Evolutionary conservation across 2,329 filamentous ascomycete species (phyloP), one percentile per base, ranked within the genome.

Genomic region (Fusarium tjaetaba): DNA sequence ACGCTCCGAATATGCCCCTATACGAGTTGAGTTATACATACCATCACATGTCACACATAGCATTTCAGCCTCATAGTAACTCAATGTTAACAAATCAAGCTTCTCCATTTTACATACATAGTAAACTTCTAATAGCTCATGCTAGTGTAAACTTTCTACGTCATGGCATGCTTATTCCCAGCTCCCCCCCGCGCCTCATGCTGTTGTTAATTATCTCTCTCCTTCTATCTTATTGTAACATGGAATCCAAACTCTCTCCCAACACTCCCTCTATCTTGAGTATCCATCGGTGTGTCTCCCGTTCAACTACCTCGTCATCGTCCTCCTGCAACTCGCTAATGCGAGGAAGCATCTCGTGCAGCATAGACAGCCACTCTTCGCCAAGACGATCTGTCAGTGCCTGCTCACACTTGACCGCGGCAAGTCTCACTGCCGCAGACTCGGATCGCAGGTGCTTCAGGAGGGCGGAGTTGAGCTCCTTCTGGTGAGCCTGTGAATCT

Each of bases 311-410:
- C 84, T 98, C 96, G 79, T 98, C 95, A 76, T 98, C 96, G 81
- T 99, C 96, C 80, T 99, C 96, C 84, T 97, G 93, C 79, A 97
- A 82, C 85, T 99, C 96, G 79, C 94, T 97, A 77, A 99, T 97
- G 73, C 96, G 94, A 26, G 97, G 96, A 81, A 99, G 84, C 93
- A 98, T 98, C 88, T 99, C 96, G 0, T 96, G 94, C 80, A 98
- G 82, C 85, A 97, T 89, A 3, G 91, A 89, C 68, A 99, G 84
- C 96, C 96, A 99, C 80, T 99, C 96, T 81, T 98, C 95, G 67
- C 95, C 95, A 32, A 98, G 84, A 53, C 90, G 87, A 75, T 93
- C 90, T 18, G 95, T 97, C 71, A 98, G 86, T 20, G 88, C 89
- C 80, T 95, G 92, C 84, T 98, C 90, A 75, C 92, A 92, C 82